These are phyloP conservation scores for Microsporum canis DNA, from an alignment of 2,329 filamentous ascomycete genomes.

Conservation along the genomic window DNA sequence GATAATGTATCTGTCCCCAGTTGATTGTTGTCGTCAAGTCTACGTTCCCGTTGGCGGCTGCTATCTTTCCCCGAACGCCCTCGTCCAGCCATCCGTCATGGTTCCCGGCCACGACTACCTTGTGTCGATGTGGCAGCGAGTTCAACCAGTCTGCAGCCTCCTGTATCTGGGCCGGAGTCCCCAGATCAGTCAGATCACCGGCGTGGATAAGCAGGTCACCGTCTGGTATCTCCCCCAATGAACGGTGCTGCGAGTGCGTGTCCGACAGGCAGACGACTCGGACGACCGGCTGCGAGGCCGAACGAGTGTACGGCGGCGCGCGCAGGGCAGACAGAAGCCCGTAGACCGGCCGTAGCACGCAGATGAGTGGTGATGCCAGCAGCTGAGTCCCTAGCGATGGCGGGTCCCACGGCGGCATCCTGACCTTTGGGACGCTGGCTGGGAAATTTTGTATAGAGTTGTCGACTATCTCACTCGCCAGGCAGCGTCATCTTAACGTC, in stretches of 20 bases:
- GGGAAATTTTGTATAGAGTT: not conserved
- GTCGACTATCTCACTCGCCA: not conserved
- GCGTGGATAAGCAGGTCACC: constrained; percentile 85
- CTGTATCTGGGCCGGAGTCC: constrained; percentile 63
- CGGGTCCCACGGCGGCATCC: constrained; percentile 39
- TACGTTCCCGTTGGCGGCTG: not conserved
- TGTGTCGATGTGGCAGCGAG: constrained; percentile 61
- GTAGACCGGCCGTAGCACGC: constrained; percentile 51
- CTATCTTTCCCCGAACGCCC: constrained; percentile 41
- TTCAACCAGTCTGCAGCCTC: constrained; percentile 73
- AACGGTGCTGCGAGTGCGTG: constrained; percentile 55
- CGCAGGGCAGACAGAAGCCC: constrained; percentile 55
- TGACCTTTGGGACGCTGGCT: not conserved
- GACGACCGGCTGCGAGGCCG: constrained; percentile 45
- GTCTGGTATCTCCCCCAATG: constrained; percentile 40
- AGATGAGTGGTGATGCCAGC: constrained; percentile 58
- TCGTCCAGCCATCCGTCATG: constrained; percentile 80
- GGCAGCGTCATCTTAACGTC: not conserved
- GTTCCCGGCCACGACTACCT: constrained; percentile 75
- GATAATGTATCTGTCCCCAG: constrained; percentile 60
- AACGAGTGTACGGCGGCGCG: constrained; percentile 50
- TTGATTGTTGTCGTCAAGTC: constrained; percentile 42
- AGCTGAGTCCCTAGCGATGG: constrained; percentile 49
- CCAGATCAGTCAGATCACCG: constrained; percentile 68
- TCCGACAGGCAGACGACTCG: constrained; percentile 82